These are phyloP conservation scores for Jatropha podagrica DNA, from an alignment of 441 rosid species.

Conservation along the genomic window DNA sequence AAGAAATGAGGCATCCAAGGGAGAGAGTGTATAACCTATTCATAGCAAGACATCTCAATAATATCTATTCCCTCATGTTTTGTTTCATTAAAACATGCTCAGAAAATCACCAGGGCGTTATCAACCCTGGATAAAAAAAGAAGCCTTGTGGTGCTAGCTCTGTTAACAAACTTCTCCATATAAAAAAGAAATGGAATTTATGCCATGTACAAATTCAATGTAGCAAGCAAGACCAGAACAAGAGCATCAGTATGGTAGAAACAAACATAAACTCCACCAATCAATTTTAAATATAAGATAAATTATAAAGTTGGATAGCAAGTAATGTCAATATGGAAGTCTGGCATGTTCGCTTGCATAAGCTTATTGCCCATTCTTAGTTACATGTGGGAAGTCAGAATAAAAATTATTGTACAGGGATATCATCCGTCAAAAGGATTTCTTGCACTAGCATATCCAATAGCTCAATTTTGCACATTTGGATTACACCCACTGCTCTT, in stretches of 20 bases:
- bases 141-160: conserved; percentile 2
- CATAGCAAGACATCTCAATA: not conserved
- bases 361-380: not conserved
- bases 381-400: not conserved
- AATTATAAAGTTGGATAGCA: not conserved
- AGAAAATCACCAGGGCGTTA: not conserved
- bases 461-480: not conserved
- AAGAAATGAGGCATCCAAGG: conserved; percentile 3
- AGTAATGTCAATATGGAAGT: not conserved
- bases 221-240: not conserved
- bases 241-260: not conserved
- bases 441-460: not conserved
- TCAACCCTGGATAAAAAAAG: not conserved
- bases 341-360: not conserved
- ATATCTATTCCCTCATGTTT: not conserved
- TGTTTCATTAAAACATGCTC: conserved; percentile 4
- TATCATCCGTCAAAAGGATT: not conserved
- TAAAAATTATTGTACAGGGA: not conserved
- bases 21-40: conserved; percentile 2
- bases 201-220: not conserved
- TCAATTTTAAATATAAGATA: not conserved
- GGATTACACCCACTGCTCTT: conserved; percentile 1
- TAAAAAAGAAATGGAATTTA: not conserved
- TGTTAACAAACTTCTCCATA: conserved; percentile 7
- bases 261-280: not conserved